Base-by-base conservation (phyloP, 2,329 filamentous ascomycete species). In the Torrubiella hemipterigena region DNA sequence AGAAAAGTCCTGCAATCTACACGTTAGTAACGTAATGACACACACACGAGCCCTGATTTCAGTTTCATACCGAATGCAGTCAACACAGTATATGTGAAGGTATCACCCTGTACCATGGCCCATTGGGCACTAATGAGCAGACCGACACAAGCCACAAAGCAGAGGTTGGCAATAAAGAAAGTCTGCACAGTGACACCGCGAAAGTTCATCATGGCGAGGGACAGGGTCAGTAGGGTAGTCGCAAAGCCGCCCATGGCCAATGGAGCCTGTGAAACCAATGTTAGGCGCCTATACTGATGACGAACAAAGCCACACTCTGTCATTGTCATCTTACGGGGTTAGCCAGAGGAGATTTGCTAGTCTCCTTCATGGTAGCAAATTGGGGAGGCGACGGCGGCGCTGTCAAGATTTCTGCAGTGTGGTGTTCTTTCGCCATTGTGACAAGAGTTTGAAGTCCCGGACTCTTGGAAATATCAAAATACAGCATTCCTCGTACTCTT, bases 191-290 rank as follows among this genome's bases (percentile, higher is more conserved):
- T 26, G 3, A 50, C 48, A 4, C 42, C 47, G 5, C 46, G 44
- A 28, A 47, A 44, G 6, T 42, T 43, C 46, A 50, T 50, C 45
- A 50, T 45, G 2, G 43, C 37, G 10, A 50, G 27, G 7, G 46
- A 50, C 3, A 50, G 24, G 6, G 39, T 43, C 4, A 48, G 32
- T 0, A 50, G 33, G 0, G 48, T 48, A 4, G 47, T 49, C 1
- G 47, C 48, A 17, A 50, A 50, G 1, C 42, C 45, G 4, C 46
- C 47, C 46, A 50, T 50, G 3, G 47, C 47, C 2, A 49, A 27
- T 10, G 47, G 39, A 8, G 41, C 35, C 42, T 45, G 16, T 24
- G 12, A 29, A 6, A 28, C 6, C 16, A 17, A 5, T 9, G 18
- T 13, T 17, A 28, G 7, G 16, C 26, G 7, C 7, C 13, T 16